Evolutionary conservation across 768 basidiomycete genomes (phyloP).

Genomic region (Pholiota molesta): DNA sequence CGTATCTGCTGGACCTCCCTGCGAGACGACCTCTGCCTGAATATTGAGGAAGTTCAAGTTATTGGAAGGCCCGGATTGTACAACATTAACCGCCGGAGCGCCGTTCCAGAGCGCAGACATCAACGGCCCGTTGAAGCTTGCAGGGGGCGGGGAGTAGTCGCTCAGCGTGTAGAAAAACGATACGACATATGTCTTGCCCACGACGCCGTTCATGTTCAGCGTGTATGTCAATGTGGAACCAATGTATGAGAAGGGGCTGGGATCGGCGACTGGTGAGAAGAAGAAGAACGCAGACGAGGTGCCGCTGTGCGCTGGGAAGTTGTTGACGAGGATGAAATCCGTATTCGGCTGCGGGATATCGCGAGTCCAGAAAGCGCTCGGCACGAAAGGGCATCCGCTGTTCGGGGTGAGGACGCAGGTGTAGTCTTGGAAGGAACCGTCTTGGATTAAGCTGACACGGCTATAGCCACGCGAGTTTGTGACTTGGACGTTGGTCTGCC

Average conservation of each 20-base stretch:
- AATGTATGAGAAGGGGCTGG: background rate
- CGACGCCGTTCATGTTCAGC: background rate
- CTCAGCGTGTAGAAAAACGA: slow-evolving; percentile 4
- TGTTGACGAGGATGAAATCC: slow-evolving; percentile 3
- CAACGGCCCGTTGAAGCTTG: background rate
- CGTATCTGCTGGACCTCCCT: background rate
- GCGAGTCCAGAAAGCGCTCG: slow-evolving; percentile 1
- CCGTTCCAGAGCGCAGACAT: slow-evolving; percentile 8
- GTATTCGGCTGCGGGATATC: background rate
- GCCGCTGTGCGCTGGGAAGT: slow-evolving; percentile 7
- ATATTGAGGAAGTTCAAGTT: background rate
- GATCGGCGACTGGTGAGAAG: background rate
- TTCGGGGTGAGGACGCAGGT: too few species aligned
- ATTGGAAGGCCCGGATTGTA: background rate
- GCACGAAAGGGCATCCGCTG: background rate
- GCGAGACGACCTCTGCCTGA: background rate
- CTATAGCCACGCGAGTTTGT: slow-evolving; percentile 2
- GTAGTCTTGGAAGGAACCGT: slow-evolving; percentile 6
- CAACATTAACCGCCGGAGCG: background rate
- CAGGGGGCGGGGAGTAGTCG: background rate
- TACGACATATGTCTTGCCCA: background rate
- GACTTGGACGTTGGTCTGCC: background rate
- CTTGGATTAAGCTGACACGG: slow-evolving; percentile 1
- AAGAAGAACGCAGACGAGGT: slow-evolving; percentile 4
- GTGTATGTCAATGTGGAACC: slow-evolving; percentile 3